Evolutionary conservation across 1,139 yeast species (phyloP).

Genomic region (Arxiozyma heterogenica): DNA sequence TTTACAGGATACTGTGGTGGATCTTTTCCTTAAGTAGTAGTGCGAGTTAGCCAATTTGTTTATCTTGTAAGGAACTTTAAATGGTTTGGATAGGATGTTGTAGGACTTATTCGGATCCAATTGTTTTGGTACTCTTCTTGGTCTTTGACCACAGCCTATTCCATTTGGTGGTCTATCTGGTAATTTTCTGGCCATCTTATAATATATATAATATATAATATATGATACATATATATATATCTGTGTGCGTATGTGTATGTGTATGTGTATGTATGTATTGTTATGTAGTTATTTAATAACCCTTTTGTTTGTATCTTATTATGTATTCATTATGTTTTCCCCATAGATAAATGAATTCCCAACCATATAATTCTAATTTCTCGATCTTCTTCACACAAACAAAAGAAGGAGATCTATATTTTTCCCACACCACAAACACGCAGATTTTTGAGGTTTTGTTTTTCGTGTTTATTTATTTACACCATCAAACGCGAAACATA

Average conservation of each 20-base stretch:
- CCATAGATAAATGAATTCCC: no score
- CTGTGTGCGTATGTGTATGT: no score
- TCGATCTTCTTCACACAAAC: no score
- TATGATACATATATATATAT: no score
- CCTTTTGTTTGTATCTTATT: not conserved
- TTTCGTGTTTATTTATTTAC: not conserved
- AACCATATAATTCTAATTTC: no score
- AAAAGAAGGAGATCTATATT: not conserved
- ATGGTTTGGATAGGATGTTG: constrained; percentile 37
- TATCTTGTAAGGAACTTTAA: constrained; percentile 36
- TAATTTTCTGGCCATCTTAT: constrained; percentile 26
- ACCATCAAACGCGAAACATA: not conserved
- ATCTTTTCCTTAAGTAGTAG: constrained; percentile 34
- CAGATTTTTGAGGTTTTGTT: not conserved
- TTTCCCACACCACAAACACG: not conserved
- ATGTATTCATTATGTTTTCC: no score
- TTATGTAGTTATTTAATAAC: not conserved
- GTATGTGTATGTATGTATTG: no score
- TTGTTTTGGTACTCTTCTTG: constrained; percentile 26
- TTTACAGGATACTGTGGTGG: constrained; percentile 20
- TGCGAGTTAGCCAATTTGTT: constrained; percentile 2
- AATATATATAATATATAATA: no score
- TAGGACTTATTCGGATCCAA: constrained; percentile 23
- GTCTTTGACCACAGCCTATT: constrained; percentile 31
- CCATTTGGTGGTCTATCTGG: constrained; percentile 33